Evolutionary conservation across 805 yeast species (phyloP).

Genomic region (Candida lessepsii): DNA sequence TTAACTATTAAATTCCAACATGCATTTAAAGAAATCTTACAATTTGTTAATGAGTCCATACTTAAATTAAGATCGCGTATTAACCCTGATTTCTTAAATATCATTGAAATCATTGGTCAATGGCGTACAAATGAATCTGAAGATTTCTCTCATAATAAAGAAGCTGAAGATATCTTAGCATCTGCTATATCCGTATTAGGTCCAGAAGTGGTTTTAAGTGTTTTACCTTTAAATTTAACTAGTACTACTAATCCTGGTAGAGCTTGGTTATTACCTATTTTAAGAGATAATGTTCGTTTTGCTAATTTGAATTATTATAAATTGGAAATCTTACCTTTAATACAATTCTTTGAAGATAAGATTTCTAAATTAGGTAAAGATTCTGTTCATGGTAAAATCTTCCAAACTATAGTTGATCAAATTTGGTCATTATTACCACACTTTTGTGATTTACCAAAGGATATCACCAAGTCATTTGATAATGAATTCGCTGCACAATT

Average conservation of each 20-base stretch:
- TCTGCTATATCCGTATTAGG: conserved; percentile 81
- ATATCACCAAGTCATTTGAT: conserved; percentile 60
- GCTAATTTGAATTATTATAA: conserved; percentile 67
- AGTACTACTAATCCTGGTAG: conserved; percentile 68
- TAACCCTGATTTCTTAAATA: conserved; percentile 66
- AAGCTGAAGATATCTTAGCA: conserved; percentile 77
- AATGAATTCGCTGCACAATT: conserved; percentile 76
- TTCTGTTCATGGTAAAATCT: conserved; percentile 72
- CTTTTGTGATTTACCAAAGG: conserved; percentile 84
- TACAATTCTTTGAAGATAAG: conserved; percentile 51
- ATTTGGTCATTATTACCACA: conserved; percentile 89
- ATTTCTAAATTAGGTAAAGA: conserved; percentile 47
- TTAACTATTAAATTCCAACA: conserved; percentile 72
- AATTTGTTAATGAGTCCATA: conserved; percentile 61
- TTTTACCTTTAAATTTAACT: conserved; percentile 77
- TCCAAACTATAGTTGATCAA: conserved; percentile 84
- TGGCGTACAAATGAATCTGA: conserved; percentile 80
- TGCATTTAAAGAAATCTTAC: conserved; percentile 73
- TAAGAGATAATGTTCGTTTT: conserved; percentile 79
- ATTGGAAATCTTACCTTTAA: conserved; percentile 63
- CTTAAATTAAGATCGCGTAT: conserved; percentile 62
- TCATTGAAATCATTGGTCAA: conserved; percentile 72
- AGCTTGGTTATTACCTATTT: conserved; percentile 91
- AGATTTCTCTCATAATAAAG: conserved; percentile 64
- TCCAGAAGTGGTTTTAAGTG: conserved; percentile 73